Conservation (phyloP, 148 eudicot species). For the Fallopia convolvulus region DNA sequence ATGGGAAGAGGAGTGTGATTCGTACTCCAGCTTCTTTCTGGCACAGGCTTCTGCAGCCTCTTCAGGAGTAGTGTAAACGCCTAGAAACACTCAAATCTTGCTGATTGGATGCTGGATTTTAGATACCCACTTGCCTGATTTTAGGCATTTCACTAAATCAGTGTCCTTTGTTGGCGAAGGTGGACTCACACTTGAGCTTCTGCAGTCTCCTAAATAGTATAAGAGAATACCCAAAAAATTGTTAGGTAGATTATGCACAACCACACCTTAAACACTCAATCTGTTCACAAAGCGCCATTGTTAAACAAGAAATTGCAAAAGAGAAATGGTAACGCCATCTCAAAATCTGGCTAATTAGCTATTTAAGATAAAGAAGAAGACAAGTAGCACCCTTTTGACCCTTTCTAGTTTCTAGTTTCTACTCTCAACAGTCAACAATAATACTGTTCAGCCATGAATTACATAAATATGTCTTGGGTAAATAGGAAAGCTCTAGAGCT, state of each 20-base stretch:
- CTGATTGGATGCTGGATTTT: conserved; percentile 6
- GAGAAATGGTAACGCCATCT: too few relatives aligned
- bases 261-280: neutral
- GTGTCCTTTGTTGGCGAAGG: neutral
- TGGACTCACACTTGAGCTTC: conserved; percentile 5
- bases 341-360: too few relatives aligned
- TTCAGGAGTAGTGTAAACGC: neutral
- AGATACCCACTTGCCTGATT: neutral
- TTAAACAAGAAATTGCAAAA: too few relatives aligned
- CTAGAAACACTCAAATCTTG: neutral
- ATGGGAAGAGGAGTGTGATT: neutral
- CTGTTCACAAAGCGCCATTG: too few relatives aligned
- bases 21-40: neutral
- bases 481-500: too few relatives aligned
- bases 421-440: too few relatives aligned
- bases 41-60: neutral
- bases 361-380: too few relatives aligned
- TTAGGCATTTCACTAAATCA: neutral
- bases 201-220: neutral
- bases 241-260: neutral
- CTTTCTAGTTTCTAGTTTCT: too few relatives aligned
- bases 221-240: neutral
- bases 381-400: too few relatives aligned
- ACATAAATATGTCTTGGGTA: too few relatives aligned
- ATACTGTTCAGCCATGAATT: too few relatives aligned